Evolutionary conservation across 148 eudicot genomes (phyloP), one percentile per base, ranked within the genome.

Genomic region (Camellia lanceoleosa): DNA sequence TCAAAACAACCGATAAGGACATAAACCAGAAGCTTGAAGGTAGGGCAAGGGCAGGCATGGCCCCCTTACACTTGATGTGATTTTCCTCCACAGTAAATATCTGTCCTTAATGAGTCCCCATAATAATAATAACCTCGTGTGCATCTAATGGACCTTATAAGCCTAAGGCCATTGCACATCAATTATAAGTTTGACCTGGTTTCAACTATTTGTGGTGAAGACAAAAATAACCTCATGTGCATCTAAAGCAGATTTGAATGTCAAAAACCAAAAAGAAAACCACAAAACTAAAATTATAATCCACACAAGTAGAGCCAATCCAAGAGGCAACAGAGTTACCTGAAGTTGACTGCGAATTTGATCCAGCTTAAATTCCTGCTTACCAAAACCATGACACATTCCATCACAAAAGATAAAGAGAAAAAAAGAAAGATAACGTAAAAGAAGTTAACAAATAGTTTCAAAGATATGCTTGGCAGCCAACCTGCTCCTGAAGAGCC

Each of bases 401-500:
- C 30, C 16, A 67, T 59, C 23, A 83, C 56, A 41, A 23, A 79
- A 13, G 5, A 72, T 1, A 47, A 7, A n/a, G 23, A 68, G 54
- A 68, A 68, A 43, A 68, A 59, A 38, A 77, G 41, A 69, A 2
- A 58, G 16, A 58, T 58, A 52, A 81, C 41, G 14, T 75, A 62
- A 65, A 55, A 19, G 19, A 81, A 69, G 1, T 58, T 60, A 55
- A 74, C 59, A 76, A 20, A 58, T 68, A 55, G 1, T 58, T 63
- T 41, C 7, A 70, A 70, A 72, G 6, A 58, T 77, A 58, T 44
- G 14, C 73, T 7, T 41, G 61, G 13, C 61, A 59, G 59, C 71
- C 58, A 83, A 95, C 98, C 97, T 95, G 92, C 81, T 93, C 97
- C 79, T 86, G 91, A 51, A 95, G 91, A 85, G 93, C 92, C 56